Percentiles rank a stretch among this genome's conserved stretches.
phyloP scores from a whole-genome alignment of 2,329 filamentous ascomycete species.

The Calonectria pseudoturangicola region DNA sequence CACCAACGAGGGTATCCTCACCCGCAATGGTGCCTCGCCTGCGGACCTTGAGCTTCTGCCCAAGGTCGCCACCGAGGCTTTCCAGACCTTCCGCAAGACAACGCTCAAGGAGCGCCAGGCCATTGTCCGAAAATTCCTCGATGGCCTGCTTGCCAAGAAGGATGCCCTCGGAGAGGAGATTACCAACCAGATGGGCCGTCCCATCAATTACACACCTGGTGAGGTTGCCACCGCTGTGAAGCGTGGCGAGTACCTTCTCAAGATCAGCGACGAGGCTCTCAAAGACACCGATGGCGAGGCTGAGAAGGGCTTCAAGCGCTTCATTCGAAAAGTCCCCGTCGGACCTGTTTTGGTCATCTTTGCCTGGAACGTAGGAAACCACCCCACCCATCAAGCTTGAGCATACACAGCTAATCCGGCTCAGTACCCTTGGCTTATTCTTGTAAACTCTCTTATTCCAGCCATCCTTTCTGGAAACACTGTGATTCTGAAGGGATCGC shows the following conservation, averaged over 20 bases:
- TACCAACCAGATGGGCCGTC: conserved; percentile 95
- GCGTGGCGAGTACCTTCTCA: conserved; percentile 89
- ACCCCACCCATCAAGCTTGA: background rate
- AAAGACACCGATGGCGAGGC: conserved; percentile 87
- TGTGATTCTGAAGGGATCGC: conserved; percentile 95
- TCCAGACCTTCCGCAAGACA: conserved; percentile 85
- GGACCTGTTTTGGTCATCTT: conserved; percentile 93
- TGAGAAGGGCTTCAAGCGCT: conserved; percentile 92
- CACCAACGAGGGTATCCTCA: conserved; percentile 89
- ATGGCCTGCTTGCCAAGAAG: conserved; percentile 80
- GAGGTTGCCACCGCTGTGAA: conserved; percentile 91
- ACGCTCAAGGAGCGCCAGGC: conserved; percentile 83
- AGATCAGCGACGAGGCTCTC: conserved; percentile 86
- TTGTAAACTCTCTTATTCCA: conserved; percentile 93
- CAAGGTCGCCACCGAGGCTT: conserved; percentile 82
- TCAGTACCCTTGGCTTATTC: conserved; percentile 94
- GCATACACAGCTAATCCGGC: conserved; percentile 32
- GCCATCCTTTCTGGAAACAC: conserved; percentile 93
- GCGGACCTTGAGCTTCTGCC: conserved; percentile 84
- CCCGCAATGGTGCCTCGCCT: conserved; percentile 83
- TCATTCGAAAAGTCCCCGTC: conserved; percentile 90
- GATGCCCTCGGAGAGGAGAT: conserved; percentile 90
- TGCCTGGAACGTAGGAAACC: conserved; percentile 89
- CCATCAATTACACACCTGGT: conserved; percentile 88
- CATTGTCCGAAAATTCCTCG: conserved; percentile 87